Evolutionary conservation across 257 asterid species (phyloP).

Genomic region (Oldenlandia corymbosa): DNA sequence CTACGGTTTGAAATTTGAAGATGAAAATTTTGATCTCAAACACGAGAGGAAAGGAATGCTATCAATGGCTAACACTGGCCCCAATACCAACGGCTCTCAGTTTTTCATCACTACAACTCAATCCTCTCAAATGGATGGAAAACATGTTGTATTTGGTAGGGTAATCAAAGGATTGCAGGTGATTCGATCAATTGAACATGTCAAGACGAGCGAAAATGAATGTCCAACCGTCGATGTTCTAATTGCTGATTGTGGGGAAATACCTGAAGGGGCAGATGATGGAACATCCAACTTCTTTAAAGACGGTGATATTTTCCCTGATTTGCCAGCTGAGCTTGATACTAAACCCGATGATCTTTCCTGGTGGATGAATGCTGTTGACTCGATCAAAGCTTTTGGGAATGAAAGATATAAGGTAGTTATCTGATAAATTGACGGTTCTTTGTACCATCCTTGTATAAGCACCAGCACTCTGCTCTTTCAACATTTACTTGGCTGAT

Average conservation of each 20-base stretch:
- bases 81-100: constrained; percentile 31
- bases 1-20: constrained; percentile 34
- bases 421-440: neutral
- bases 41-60: constrained; percentile 42
- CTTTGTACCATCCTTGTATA: neutral
- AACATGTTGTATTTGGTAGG: constrained; percentile 74
- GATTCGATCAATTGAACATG: constrained; percentile 60
- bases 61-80: constrained; percentile 40
- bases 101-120: constrained; percentile 33
- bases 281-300: constrained; percentile 34
- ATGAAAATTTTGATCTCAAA: constrained; percentile 38
- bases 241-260: constrained; percentile 65
- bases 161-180: constrained; percentile 63
- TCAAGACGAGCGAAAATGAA: constrained; percentile 27
- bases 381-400: constrained; percentile 29
- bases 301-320: constrained; percentile 37
- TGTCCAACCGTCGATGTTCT: constrained; percentile 43
- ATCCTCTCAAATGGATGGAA: constrained; percentile 46
- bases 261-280: constrained; percentile 43
- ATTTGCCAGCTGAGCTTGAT: constrained; percentile 38
- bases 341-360: constrained; percentile 27
- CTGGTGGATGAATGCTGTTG: constrained; percentile 38
- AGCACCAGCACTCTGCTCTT: neutral
- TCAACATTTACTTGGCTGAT: neutral
- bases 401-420: constrained; percentile 36